These are phyloP conservation scores for Benincasa hispida DNA, from an alignment of 306 rosid genomes.

Conservation along the genomic window DNA sequence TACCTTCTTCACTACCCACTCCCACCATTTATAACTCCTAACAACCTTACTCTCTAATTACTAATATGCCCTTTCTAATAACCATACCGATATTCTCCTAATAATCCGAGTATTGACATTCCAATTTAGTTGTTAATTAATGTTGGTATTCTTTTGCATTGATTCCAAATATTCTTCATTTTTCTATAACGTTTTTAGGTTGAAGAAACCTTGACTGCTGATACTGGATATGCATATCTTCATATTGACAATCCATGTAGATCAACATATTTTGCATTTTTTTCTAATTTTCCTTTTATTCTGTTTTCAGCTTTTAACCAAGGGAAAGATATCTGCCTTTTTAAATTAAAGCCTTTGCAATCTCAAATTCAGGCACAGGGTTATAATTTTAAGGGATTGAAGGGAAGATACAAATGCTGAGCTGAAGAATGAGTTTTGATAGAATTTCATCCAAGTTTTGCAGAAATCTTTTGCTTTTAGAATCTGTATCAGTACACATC, in stretches of 20 bases:
- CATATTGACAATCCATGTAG: neutral
- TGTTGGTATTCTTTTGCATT: neutral
- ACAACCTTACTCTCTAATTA: no score
- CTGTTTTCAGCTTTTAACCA: neutral
- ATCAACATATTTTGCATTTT: neutral
- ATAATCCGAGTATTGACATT: no score
- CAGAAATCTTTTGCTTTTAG: neutral
- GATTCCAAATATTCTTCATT: neutral
- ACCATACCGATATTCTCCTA: no score
- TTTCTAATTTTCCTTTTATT: neutral
- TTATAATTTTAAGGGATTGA: neutral
- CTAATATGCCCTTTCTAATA: no score
- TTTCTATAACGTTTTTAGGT: neutral
- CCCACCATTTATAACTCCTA: no score
- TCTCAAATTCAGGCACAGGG: neutral
- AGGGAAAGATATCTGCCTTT: neutral
- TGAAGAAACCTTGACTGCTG: neutral
- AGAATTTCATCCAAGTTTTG: neutral
- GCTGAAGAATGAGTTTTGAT: neutral
- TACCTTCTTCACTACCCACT: no score
- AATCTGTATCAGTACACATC: neutral
- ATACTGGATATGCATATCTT: neutral
- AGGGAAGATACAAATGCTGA: slow-evolving; percentile 1
- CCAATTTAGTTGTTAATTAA: neutral
- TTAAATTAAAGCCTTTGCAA: neutral